phyloP scores from a whole-genome alignment of 139 green algal genomes.

The Tetradesmus obliquus region DNA sequence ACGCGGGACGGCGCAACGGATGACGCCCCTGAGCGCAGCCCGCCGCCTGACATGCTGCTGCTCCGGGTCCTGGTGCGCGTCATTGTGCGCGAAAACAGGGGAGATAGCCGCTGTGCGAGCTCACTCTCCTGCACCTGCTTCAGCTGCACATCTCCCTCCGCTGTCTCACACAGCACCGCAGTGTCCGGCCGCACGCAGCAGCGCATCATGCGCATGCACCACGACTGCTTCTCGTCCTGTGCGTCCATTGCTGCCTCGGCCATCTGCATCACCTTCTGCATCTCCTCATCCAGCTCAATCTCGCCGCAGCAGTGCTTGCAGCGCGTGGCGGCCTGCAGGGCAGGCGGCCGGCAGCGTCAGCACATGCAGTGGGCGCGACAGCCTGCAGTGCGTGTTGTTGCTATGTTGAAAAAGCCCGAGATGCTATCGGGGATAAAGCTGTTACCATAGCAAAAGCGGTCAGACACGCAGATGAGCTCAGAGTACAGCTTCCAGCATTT shows the following conservation, averaged over 20 bases:
- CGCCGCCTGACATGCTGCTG: background rate
- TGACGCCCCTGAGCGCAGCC: background rate
- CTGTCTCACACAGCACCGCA: background rate
- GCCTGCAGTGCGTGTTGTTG: background rate
- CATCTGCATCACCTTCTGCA: background rate
- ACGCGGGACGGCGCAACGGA: background rate
- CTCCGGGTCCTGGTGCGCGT: background rate
- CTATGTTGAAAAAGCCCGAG: too few relatives aligned
- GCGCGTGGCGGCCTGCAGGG: slow-evolving; percentile 26
- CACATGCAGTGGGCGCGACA: background rate
- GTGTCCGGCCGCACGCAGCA: slow-evolving; percentile 1
- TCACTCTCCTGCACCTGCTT: background rate
- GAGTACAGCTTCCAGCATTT: too few relatives aligned
- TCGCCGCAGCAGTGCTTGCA: slow-evolving; percentile 41
- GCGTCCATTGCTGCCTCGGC: slow-evolving; percentile 31
- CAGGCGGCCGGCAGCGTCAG: background rate
- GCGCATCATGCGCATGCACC: background rate
- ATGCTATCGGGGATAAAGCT: too few relatives aligned
- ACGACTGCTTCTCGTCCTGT: slow-evolving; percentile 9
- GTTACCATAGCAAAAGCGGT: too few relatives aligned
- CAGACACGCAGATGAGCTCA: too few relatives aligned
- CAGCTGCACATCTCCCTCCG: background rate
- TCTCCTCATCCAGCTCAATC: slow-evolving; percentile 1
- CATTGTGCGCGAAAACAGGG: background rate
- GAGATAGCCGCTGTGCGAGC: background rate